Percentiles rank a stretch among this genome's conserved stretches.
Conservation (phyloP, 1,139 yeast species). For the Geotrichum klebahnii region DNA sequence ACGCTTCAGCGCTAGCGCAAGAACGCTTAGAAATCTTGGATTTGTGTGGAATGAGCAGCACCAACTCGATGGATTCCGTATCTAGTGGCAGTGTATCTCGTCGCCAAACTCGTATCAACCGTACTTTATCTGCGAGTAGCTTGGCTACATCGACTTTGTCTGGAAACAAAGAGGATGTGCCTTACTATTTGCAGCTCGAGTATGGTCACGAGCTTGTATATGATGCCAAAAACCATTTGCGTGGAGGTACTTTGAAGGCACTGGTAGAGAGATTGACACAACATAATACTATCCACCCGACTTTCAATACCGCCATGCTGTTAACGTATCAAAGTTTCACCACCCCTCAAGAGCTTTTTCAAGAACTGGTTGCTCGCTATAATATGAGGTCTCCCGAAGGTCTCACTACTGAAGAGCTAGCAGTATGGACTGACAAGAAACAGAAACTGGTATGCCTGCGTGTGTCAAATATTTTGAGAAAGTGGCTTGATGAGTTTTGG, state of each 20-base stretch:
- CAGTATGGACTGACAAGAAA: conserved; percentile 72
- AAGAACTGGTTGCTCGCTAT: conserved; percentile 60
- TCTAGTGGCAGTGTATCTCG: conserved; percentile 1
- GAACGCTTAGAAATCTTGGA: conserved; percentile 19
- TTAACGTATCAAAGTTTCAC: conserved; percentile 75
- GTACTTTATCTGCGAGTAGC: conserved; percentile 12
- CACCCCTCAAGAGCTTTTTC: conserved; percentile 62
- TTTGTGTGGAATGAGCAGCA: background rate
- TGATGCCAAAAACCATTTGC: conserved; percentile 68
- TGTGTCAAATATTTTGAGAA: conserved; percentile 66
- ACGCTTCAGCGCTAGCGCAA: conserved; percentile 21
- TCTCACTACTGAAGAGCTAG: conserved; percentile 74
- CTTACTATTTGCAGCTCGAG: conserved; percentile 82
- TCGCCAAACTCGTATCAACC: conserved; percentile 11
- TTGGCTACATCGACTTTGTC: conserved; percentile 16
- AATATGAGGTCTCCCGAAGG: conserved; percentile 84
- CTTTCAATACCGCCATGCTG: conserved; percentile 67
- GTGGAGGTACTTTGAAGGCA: conserved; percentile 84
- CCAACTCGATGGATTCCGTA: background rate
- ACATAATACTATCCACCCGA: conserved; percentile 64
- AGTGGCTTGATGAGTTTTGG: conserved; percentile 77
- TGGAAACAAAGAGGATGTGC: conserved; percentile 36
- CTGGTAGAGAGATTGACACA: conserved; percentile 79
- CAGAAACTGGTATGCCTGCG: conserved; percentile 60
- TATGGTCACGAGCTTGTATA: conserved; percentile 67